A percentile compares a stretch with the other conserved stretches of the same genome.
Conservation (phyloP, 257 asterid species). For the Capsicum chinense region DNA sequence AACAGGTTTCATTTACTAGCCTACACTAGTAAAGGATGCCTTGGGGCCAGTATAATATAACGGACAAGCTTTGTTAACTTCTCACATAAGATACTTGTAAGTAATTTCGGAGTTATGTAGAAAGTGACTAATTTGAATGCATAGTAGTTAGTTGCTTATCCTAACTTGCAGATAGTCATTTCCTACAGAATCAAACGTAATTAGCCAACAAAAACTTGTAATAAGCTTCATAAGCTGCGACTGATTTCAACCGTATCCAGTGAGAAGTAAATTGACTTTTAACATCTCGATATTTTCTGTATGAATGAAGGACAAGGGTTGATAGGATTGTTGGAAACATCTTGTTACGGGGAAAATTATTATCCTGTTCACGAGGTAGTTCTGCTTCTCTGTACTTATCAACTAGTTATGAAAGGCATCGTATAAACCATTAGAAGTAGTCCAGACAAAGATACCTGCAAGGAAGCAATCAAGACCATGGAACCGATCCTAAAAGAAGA, state of each 20-base stretch:
- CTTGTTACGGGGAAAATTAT: not conserved
- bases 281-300: not conserved
- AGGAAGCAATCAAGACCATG: constrained; percentile 96
- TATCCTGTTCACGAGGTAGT: not conserved
- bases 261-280: not conserved
- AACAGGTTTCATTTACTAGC: not conserved
- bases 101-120: not conserved
- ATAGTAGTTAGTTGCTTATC: not conserved
- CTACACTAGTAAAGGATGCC: not conserved
- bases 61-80: not conserved
- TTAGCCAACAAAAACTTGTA: not conserved
- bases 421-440: not conserved
- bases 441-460: constrained; percentile 67
- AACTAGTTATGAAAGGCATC: no score
- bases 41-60: not conserved
- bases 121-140: not conserved
- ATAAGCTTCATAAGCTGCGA: not conserved
- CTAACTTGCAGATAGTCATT: not conserved
- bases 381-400: no score
- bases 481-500: constrained; percentile 74
- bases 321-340: not conserved
- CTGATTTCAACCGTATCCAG: constrained; percentile 3
- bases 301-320: not conserved
- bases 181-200: not conserved
- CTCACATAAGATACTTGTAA: not conserved